These are phyloP conservation scores for Ogataea glucozyma DNA, from an alignment of 805 yeast genomes.

Conservation along the genomic window DNA sequence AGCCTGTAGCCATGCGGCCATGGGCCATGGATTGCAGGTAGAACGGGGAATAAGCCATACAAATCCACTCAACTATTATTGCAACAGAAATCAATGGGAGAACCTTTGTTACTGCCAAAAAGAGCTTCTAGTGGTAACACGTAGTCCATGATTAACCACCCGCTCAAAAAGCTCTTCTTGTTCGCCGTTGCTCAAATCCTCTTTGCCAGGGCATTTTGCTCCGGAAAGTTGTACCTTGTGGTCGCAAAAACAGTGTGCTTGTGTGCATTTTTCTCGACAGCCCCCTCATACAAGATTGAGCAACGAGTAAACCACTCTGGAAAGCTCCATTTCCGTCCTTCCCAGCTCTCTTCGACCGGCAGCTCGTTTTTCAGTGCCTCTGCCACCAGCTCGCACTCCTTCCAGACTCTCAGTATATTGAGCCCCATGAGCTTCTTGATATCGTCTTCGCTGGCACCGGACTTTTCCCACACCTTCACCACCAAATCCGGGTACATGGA, in stretches of 20 bases:
- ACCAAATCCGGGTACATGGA: slow-evolving; percentile 55
- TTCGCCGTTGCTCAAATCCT: slow-evolving; percentile 9
- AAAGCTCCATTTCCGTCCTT: slow-evolving; percentile 42
- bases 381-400: slow-evolving; percentile 38
- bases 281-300: slow-evolving; percentile 41
- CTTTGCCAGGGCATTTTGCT: too few relatives aligned
- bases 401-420: slow-evolving; percentile 49
- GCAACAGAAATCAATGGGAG: too few relatives aligned
- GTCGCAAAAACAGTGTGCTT: slow-evolving; percentile 17
- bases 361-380: slow-evolving; percentile 28
- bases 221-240: too few relatives aligned
- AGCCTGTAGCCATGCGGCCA: too few relatives aligned
- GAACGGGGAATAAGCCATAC: too few relatives aligned
- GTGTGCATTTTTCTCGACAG: slow-evolving; percentile 28
- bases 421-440: slow-evolving; percentile 45
- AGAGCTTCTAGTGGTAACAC: too few relatives aligned
- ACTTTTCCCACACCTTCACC: slow-evolving; percentile 34
- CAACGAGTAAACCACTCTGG: slow-evolving; percentile 33
- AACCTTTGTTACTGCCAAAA: too few relatives aligned
- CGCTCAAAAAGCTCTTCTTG: not conserved
- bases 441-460: slow-evolving; percentile 45
- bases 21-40: too few relatives aligned
- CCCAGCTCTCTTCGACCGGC: slow-evolving; percentile 42
- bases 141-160: too few relatives aligned
- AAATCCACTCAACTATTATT: too few relatives aligned